Evolutionary conservation across 2,329 filamentous ascomycete genomes (phyloP).

Genomic region (Fusarium kyushuense): DNA sequence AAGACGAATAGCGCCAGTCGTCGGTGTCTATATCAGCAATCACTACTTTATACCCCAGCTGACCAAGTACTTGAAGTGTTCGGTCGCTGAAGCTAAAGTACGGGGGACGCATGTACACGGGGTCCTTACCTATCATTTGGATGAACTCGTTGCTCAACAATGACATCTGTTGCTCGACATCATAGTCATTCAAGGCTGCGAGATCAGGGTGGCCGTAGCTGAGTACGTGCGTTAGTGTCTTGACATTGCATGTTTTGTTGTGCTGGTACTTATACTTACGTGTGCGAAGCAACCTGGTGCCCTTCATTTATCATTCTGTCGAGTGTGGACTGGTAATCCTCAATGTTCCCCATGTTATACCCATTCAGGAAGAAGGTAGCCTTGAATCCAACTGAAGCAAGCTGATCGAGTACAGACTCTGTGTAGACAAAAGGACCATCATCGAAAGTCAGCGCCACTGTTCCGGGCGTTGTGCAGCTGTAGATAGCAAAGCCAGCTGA

Average conservation of each 20-base stretch:
- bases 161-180: conserved; percentile 26
- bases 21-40: conserved; percentile 35
- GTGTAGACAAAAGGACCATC: conserved; percentile 20
- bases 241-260: background rate
- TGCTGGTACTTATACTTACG: background rate
- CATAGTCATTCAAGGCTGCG: conserved; percentile 1
- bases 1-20: conserved; percentile 20
- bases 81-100: conserved; percentile 25
- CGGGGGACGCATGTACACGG: conserved; percentile 26
- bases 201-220: conserved; percentile 24
- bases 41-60: conserved; percentile 22
- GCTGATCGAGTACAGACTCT: conserved; percentile 25
- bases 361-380: conserved; percentile 30
- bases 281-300: conserved; percentile 25
- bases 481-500: conserved; percentile 9
- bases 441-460: conserved; percentile 29
- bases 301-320: conserved; percentile 17
- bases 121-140: conserved; percentile 23
- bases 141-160: conserved; percentile 3
- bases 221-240: background rate
- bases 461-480: conserved; percentile 15
- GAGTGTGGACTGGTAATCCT: conserved; percentile 17
- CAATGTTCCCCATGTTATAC: conserved; percentile 10
- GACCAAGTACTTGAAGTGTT: conserved; percentile 14
- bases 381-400: conserved; percentile 8